These are phyloP conservation scores for Paspalum vaginatum DNA, from an alignment of 176 grass and related monocot species.

Conservation along the genomic window DNA sequence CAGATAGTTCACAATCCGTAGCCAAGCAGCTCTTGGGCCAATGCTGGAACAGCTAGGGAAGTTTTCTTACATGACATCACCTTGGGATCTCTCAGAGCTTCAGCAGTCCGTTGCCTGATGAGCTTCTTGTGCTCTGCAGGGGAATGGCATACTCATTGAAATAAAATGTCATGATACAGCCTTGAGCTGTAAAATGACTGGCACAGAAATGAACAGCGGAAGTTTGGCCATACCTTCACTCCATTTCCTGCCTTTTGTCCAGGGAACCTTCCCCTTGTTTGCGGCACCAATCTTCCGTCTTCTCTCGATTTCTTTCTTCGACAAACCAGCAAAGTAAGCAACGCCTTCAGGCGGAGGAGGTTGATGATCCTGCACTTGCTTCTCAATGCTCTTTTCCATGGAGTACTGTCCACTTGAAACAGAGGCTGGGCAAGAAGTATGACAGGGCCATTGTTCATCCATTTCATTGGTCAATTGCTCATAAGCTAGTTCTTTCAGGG, in stretches of 20 bases:
- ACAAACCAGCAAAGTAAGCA: conserved; percentile 17
- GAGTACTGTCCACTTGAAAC: conserved; percentile 15
- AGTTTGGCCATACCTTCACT: conserved; percentile 52
- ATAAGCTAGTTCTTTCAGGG: not conserved
- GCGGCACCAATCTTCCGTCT: conserved; percentile 78
- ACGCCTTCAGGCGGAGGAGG: not conserved
- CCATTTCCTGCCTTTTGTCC: conserved; percentile 75
- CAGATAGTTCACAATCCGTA: conserved; percentile 2
- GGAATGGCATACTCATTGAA: conserved; percentile 1
- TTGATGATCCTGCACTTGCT: conserved; percentile 2
- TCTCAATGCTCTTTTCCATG: not conserved
- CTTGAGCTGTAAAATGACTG: conserved; percentile 4
- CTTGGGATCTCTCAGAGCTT: conserved; percentile 89
- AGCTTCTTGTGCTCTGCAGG: conserved; percentile 68
- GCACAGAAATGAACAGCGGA: not conserved
- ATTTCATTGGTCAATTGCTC: not conserved
- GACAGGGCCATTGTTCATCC: conserved; percentile 17
- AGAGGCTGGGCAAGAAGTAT: not conserved
- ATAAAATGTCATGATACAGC: conserved; percentile 18
- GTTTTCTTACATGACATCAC: conserved; percentile 96
- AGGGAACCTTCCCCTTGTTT: conserved; percentile 78
- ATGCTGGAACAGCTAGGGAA: conserved; percentile 19
- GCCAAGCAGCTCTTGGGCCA: conserved; percentile 27
- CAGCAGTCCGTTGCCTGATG: conserved; percentile 64
- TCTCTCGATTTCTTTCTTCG: conserved; percentile 70